Evolutionary conservation across 2,329 filamentous ascomycete species (phyloP).

Genomic region (Pseudopyricularia javanii): DNA sequence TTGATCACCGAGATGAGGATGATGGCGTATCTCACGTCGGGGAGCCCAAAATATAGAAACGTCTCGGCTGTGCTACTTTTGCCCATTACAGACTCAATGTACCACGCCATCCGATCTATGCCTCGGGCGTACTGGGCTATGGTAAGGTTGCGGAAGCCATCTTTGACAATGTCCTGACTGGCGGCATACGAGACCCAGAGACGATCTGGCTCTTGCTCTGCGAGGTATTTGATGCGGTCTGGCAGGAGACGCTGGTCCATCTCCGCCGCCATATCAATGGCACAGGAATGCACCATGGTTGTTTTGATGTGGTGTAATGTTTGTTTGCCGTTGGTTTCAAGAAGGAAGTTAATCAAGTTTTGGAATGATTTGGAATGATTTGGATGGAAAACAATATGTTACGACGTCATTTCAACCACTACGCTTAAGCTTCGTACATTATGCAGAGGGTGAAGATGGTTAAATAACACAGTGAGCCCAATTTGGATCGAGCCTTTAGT

Average conservation of each 20-base stretch:
- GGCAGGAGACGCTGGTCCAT: not conserved
- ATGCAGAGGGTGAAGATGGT: too few species aligned
- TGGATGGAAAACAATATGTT: not conserved
- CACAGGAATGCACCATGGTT: not conserved
- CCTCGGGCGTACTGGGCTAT: not conserved
- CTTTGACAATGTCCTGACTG: not conserved
- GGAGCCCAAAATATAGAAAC: slow-evolving; percentile 1
- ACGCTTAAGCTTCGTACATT: too few species aligned
- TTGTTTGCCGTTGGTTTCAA: too few species aligned
- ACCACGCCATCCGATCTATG: not conserved
- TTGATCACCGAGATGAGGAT: not conserved
- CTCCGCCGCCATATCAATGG: not conserved
- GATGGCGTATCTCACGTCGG: slow-evolving; percentile 1
- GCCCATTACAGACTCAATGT: not conserved
- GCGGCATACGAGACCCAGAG: not conserved
- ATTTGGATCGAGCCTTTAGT: too few species aligned
- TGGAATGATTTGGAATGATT: not conserved
- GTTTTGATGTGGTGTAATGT: not conserved
- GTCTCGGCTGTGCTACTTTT: not conserved
- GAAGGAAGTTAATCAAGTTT: not conserved
- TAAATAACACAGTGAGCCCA: too few species aligned
- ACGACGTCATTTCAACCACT: not conserved
- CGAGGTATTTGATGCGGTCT: not conserved
- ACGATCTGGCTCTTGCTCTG: not conserved
- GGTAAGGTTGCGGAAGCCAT: not conserved